These are phyloP conservation scores for Rosellinia necatrix DNA, from an alignment of 2,329 filamentous ascomycete species.

Conservation along the genomic window DNA sequence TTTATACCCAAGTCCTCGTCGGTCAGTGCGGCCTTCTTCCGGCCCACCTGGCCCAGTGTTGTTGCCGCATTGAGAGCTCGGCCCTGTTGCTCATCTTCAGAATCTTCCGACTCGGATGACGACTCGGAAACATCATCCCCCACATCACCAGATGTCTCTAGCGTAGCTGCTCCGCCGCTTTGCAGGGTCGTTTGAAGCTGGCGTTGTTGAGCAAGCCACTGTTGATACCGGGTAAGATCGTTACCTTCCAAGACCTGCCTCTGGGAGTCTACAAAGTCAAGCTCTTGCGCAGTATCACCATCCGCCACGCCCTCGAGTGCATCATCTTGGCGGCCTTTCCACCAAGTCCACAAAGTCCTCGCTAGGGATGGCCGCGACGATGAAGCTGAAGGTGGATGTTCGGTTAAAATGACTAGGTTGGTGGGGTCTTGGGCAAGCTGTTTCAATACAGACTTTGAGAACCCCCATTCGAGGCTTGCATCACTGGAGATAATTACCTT, in stretches of 20 bases:
- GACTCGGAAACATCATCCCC: conserved; percentile 87
- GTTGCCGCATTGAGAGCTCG: conserved; percentile 88
- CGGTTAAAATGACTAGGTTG: conserved; percentile 87
- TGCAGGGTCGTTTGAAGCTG: conserved; percentile 84
- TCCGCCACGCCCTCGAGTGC: conserved; percentile 48
- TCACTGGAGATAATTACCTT: conserved; percentile 92
- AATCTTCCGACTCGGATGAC: conserved; percentile 84
- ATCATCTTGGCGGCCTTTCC: conserved; percentile 66
- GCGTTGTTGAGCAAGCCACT: conserved; percentile 86
- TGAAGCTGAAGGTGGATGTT: conserved; percentile 61
- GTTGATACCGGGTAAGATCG: conserved; percentile 83
- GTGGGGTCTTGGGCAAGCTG: conserved; percentile 74
- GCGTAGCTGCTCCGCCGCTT: conserved; percentile 65
- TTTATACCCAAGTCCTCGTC: conserved; percentile 94
- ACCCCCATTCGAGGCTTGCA: conserved; percentile 90
- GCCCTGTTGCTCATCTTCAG: conserved; percentile 87
- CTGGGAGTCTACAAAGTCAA: conserved; percentile 65
- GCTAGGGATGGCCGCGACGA: conserved; percentile 63
- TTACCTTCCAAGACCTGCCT: conserved; percentile 71
- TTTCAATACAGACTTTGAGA: conserved; percentile 80
- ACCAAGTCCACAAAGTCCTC: conserved; percentile 78
- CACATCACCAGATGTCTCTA: conserved; percentile 73
- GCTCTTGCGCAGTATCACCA: conserved; percentile 60
- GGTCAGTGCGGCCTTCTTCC: conserved; percentile 83
- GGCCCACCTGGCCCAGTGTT: conserved; percentile 79